Base-by-base conservation (phyloP, 2,329 filamentous ascomycete species). In the Rhinocladiella mackenziei region DNA sequence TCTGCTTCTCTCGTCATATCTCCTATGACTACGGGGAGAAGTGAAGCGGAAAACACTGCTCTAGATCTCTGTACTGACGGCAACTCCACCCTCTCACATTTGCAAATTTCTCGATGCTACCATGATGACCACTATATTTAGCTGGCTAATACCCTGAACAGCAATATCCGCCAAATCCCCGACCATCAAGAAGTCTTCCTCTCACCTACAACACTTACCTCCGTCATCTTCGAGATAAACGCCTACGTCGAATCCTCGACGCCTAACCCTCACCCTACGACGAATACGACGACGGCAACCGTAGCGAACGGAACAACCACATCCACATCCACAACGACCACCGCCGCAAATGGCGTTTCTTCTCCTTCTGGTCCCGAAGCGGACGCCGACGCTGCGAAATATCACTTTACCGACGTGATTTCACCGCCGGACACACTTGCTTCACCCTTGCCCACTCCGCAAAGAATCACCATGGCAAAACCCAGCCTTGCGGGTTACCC, bases 181-280 rank as follows among this genome's bases (percentile, higher is more conserved):
- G 51, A 91, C 63, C 86, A 94, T 65, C 89, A 97, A 70, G 91
- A 96, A 72, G 84, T 96, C 56, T 95, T 82, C 70, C 83, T 96
- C 60, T 88, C 94, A 62, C 76, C 78, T 53, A 76, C 84, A 51
- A 89, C 88, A 37, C 89, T 89, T 65, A 87, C 86, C 2, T 89
- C 79, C 67, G 81, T 95, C 63, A 89, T 95, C 57, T 77, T 96
- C 65, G 91, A 97, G 59, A 87, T 97, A 60, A 84, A 86, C 42
- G 84, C 96, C 70, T 84, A 86, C 43, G 83, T 94, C 15, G 77
- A 35, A 4, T 15, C 60, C 5, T 49, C 35, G 19, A 9, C 39
- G 11, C 20, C 7, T 11, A 17, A 17, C 11, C 30, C 15, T 4
- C 30, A 32, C 17, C 19, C 33, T 5, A 34, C 33, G 7, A 23